Conservation (phyloP, 2,329 filamentous ascomycete species). For the Orbilia javanica region DNA sequence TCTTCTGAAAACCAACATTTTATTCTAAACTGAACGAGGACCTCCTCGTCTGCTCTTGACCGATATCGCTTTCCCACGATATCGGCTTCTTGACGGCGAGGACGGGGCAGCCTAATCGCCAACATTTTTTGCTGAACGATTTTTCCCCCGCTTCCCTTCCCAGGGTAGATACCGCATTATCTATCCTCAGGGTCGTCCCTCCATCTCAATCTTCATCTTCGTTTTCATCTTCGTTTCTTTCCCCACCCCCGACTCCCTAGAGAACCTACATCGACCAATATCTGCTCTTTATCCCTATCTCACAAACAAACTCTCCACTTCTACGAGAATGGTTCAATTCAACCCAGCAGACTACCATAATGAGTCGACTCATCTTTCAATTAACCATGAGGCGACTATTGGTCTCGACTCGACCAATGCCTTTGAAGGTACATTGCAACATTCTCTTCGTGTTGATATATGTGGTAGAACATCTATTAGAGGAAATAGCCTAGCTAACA, state of each 20-base stretch:
- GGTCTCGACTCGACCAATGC: constrained; percentile 95
- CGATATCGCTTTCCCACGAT: constrained; percentile 78
- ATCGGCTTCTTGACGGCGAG: constrained; percentile 77
- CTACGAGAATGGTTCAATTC: constrained; percentile 57
- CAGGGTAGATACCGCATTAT: constrained; percentile 61
- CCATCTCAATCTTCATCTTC: neutral
- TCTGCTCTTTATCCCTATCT: constrained; percentile 10
- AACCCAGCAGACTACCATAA: constrained; percentile 71
- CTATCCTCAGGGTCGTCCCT: constrained; percentile 49
- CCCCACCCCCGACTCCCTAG: neutral
- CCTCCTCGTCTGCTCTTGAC: constrained; percentile 79
- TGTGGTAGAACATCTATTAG: neutral
- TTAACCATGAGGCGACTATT: constrained; percentile 93
- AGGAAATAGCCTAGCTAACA: constrained; percentile 7
- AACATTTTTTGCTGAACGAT: constrained; percentile 92
- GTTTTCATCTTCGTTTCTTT: neutral
- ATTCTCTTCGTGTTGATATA: constrained; percentile 50
- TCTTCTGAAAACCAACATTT: constrained; percentile 70
- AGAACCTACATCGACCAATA: neutral
- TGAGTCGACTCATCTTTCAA: constrained; percentile 90
- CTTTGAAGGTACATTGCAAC: constrained; percentile 78
- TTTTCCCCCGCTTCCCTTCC: constrained; percentile 75
- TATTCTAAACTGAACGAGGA: constrained; percentile 62
- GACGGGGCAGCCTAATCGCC: constrained; percentile 73
- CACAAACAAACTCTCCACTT: neutral